Conservation (phyloP, 768 basidiomycete genomes). For the Mycena olivaceomarginata region DNA sequence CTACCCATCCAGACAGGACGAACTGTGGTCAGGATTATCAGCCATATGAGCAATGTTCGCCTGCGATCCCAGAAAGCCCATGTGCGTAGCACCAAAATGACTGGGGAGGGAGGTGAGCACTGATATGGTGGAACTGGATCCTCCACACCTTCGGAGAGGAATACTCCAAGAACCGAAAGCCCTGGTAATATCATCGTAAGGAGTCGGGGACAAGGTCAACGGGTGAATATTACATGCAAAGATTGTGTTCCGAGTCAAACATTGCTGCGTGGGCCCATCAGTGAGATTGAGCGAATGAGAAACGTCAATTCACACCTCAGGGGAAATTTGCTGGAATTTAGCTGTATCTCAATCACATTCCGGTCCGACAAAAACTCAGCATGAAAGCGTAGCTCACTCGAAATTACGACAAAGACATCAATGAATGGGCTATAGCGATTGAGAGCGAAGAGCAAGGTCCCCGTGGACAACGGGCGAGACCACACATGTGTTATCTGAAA, state of each 20-base stretch:
- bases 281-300: neutral
- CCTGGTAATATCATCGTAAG: constrained; percentile 30
- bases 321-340: constrained; percentile 20
- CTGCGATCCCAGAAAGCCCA: constrained; percentile 65
- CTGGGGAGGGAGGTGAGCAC: constrained; percentile 13
- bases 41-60: constrained; percentile 55
- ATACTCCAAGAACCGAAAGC: constrained; percentile 58
- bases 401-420: constrained; percentile 46
- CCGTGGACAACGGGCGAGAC: constrained; percentile 44
- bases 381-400: constrained; percentile 6
- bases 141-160: constrained; percentile 59
- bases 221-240: constrained; percentile 23
- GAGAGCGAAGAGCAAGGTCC: constrained; percentile 49
- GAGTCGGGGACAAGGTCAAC: neutral
- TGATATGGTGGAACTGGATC: neutral
- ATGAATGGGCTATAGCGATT: constrained; percentile 56
- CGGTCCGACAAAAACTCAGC: neutral
- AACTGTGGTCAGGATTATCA: constrained; percentile 52
- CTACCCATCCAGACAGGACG: neutral
- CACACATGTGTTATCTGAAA: constrained; percentile 48
- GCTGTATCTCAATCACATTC: neutral
- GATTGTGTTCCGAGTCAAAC: constrained; percentile 12
- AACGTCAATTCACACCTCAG: constrained; percentile 10
- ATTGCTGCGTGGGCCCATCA: neutral
- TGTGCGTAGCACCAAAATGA: constrained; percentile 63